A percentile compares a stretch with the other conserved stretches of the same genome.
These are phyloP conservation scores for Arthromyces matolae DNA, from an alignment of 768 basidiomycete species.

Conservation along the genomic window DNA sequence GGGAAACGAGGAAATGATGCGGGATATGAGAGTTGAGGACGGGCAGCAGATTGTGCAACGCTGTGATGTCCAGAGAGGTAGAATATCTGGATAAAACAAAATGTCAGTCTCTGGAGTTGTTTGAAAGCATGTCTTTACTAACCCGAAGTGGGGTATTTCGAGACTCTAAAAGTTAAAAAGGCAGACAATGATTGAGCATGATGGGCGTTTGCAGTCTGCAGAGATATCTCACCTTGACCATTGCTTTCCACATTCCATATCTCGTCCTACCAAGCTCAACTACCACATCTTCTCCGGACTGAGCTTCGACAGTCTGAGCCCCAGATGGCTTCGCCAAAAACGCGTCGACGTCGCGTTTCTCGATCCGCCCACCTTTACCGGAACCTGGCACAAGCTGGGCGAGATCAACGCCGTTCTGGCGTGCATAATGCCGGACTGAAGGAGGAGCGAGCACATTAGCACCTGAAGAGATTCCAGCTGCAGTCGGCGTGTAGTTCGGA, in stretches of 20 bases:
- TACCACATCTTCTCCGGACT: conserved; percentile 41
- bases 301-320: neutral
- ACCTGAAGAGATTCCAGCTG: conserved; percentile 20
- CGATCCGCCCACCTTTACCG: conserved; percentile 71
- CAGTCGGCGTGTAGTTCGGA: conserved; percentile 36
- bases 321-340: conserved; percentile 33
- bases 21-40: conserved; percentile 70
- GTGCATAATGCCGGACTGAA: conserved; percentile 75
- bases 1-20: conserved; percentile 37
- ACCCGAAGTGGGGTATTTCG: conserved; percentile 84
- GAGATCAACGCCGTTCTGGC: conserved; percentile 61
- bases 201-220: no score
- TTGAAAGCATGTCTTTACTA: conserved; percentile 17
- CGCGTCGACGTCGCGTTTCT: conserved; percentile 68
- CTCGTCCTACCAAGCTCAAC: conserved; percentile 76
- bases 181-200: no score
- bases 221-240: conserved; percentile 60
- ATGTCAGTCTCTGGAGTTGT: neutral
- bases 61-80: conserved; percentile 71
- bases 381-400: conserved; percentile 56
- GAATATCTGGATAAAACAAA: conserved; percentile 56
- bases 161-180: conserved; percentile 61
- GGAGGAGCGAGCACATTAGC: conserved; percentile 66
- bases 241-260: conserved; percentile 86
- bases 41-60: conserved; percentile 59